Evolutionary conservation across 768 basidiomycete species (phyloP).

Genomic region (Tylopilus intermedius): DNA sequence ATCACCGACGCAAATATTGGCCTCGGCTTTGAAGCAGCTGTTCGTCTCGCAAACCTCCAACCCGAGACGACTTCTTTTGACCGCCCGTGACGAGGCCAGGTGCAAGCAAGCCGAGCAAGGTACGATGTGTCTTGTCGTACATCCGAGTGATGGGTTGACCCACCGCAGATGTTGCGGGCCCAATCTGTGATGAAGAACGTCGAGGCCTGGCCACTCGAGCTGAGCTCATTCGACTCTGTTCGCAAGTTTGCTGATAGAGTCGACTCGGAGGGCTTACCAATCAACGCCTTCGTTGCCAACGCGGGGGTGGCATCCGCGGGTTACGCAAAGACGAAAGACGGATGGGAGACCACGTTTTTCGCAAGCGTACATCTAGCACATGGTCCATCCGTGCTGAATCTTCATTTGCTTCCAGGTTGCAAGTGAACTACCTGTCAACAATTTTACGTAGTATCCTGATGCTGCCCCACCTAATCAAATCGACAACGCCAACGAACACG

Average conservation of each 20-base stretch:
- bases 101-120: conserved; percentile 17
- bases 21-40: conserved; percentile 28
- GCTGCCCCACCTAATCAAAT: conserved; percentile 32
- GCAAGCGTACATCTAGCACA: background rate
- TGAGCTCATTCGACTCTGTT: conserved; percentile 32
- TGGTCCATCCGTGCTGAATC: background rate
- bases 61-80: conserved; percentile 24
- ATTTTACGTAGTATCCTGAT: conserved; percentile 31
- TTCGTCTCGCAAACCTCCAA: conserved; percentile 23
- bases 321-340: conserved; percentile 30
- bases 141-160: background rate
- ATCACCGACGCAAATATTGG: conserved; percentile 27
- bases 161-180: conserved; percentile 18
- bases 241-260: conserved; percentile 27
- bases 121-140: background rate
- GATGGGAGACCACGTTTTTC: conserved; percentile 35
- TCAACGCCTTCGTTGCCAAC: conserved; percentile 31
- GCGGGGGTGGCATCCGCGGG: conserved; percentile 20
- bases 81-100: conserved; percentile 22
- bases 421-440: conserved; percentile 36
- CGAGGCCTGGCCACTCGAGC: conserved; percentile 33
- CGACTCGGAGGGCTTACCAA: conserved; percentile 23
- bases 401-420: conserved; percentile 22
- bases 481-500: conserved; percentile 19
- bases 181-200: conserved; percentile 6